Evolutionary conservation across 805 yeast species (phyloP).

Genomic region (Jamesozyma lodderae): DNA sequence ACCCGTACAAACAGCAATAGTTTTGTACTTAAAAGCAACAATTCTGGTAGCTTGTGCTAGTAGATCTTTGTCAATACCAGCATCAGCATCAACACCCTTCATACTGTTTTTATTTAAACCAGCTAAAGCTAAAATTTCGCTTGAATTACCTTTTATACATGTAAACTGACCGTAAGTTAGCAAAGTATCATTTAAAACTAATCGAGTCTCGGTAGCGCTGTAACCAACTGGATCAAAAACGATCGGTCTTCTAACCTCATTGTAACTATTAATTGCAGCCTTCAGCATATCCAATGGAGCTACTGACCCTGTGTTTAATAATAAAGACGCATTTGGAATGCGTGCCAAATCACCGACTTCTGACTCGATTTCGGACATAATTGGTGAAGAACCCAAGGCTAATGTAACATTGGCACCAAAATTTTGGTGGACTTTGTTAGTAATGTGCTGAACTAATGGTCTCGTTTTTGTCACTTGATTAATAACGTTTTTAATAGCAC

Average conservation of each 20-base stretch:
- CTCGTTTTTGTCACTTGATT: slow-evolving; percentile 21
- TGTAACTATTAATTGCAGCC: slow-evolving; percentile 51
- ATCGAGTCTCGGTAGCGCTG: slow-evolving; percentile 65
- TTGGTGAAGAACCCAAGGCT: slow-evolving; percentile 79
- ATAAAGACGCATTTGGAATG: slow-evolving; percentile 44
- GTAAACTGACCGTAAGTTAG: slow-evolving; percentile 49
- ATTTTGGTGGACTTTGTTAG: slow-evolving; percentile 81
- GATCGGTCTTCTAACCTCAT: slow-evolving; percentile 46
- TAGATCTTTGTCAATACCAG: slow-evolving; percentile 17
- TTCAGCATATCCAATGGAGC: slow-evolving; percentile 38
- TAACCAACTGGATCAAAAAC: slow-evolving; percentile 91
- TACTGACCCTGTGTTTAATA: slow-evolving; percentile 72
- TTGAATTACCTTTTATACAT: slow-evolving; percentile 77
- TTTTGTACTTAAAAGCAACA: slow-evolving; percentile 42
- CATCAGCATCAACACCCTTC: slow-evolving; percentile 64
- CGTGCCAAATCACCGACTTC: slow-evolving; percentile 63
- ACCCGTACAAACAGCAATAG: slow-evolving; percentile 70
- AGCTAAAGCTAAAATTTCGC: slow-evolving; percentile 64
- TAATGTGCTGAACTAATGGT: slow-evolving; percentile 80
- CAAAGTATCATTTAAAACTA: slow-evolving; percentile 37
- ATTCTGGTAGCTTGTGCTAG: slow-evolving; percentile 36
- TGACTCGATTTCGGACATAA: slow-evolving; percentile 66
- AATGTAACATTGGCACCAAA: slow-evolving; percentile 80
- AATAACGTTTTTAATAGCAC: slow-evolving; percentile 13
- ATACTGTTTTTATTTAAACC: slow-evolving; percentile 37